These are phyloP conservation scores for Microstegium vimineum DNA, from an alignment of 176 grass and related monocot genomes.

Conservation along the genomic window DNA sequence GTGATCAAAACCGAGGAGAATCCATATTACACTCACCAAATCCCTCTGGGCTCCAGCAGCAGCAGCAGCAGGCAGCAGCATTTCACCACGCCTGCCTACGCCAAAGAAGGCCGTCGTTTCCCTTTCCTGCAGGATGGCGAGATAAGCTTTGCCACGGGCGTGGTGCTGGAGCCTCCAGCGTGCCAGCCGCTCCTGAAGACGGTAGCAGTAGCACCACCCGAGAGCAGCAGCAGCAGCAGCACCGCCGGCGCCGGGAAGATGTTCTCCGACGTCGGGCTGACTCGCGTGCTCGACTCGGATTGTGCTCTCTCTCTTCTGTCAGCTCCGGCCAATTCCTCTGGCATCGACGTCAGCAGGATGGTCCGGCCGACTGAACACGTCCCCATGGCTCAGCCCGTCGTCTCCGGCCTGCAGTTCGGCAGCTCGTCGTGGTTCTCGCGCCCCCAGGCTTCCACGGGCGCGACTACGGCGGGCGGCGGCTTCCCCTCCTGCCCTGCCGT, in stretches of 20 bases:
- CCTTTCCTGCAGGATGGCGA: constrained; percentile 62
- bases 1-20: constrained; percentile 46
- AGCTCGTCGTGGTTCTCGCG: constrained; percentile 33
- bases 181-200: constrained; percentile 48
- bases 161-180: constrained; percentile 30
- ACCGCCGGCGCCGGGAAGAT: constrained; percentile 32
- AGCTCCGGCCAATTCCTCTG: constrained; percentile 51
- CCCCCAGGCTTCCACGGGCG: constrained; percentile 9
- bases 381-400: constrained; percentile 44
- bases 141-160: constrained; percentile 30
- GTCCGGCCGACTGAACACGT: constrained; percentile 43
- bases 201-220: constrained; percentile 18
- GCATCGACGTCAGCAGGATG: constrained; percentile 40
- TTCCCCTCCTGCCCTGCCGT: constrained; percentile 42
- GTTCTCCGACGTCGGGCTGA: constrained; percentile 44
- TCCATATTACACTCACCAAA: constrained; percentile 36
- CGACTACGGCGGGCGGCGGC: not conserved
- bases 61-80: constrained; percentile 34
- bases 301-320: constrained; percentile 98
- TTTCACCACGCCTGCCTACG: constrained; percentile 35
- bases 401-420: constrained; percentile 49
- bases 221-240: constrained; percentile 31
- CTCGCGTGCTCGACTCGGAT: constrained; percentile 53
- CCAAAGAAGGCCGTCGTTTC: constrained; percentile 49
- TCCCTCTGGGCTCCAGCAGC: constrained; percentile 21